phyloP scores from a whole-genome alignment of 2,329 filamentous ascomycete species.

The Colletotrichum gigasporum region DNA sequence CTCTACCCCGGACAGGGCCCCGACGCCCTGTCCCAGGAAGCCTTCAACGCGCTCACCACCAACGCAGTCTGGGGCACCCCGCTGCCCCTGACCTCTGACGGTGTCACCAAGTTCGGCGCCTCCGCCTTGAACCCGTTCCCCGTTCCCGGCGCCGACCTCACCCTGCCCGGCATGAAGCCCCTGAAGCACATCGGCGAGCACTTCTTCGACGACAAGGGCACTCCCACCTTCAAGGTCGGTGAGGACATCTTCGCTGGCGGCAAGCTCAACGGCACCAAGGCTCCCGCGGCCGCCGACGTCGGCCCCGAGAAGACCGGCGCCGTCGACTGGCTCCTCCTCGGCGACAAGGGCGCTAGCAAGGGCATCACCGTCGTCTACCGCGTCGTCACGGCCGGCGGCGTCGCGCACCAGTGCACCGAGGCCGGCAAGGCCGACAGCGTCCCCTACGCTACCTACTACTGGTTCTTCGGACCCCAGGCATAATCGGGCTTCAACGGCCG shows the following conservation, averaged over 20 bases:
- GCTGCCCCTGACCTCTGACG: constrained; percentile 59
- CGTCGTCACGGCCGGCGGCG: constrained; percentile 63
- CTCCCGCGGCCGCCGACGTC: constrained; percentile 58
- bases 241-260: constrained; percentile 51
- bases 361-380: constrained; percentile 59
- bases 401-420: constrained; percentile 50
- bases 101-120: constrained; percentile 48
- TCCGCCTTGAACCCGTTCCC: constrained; percentile 57
- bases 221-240: constrained; percentile 69
- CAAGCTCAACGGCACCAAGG: constrained; percentile 61
- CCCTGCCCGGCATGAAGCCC: constrained; percentile 41
- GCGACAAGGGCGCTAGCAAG: constrained; percentile 48
- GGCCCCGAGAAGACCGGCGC: constrained; percentile 60
- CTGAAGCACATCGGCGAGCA: constrained; percentile 68
- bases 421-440: constrained; percentile 58
- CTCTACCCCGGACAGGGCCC: constrained; percentile 58
- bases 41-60: constrained; percentile 52
- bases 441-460: constrained; percentile 66
- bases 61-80: constrained; percentile 49
- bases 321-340: constrained; percentile 64
- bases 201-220: constrained; percentile 66
- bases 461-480: constrained; percentile 57
- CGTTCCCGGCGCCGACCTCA: constrained; percentile 48
- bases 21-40: constrained; percentile 46
- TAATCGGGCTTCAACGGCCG: background rate